Evolutionary conservation across 495 filamentous ascomycete genomes (phyloP).

Genomic region (Glutinoglossum americanum): DNA sequence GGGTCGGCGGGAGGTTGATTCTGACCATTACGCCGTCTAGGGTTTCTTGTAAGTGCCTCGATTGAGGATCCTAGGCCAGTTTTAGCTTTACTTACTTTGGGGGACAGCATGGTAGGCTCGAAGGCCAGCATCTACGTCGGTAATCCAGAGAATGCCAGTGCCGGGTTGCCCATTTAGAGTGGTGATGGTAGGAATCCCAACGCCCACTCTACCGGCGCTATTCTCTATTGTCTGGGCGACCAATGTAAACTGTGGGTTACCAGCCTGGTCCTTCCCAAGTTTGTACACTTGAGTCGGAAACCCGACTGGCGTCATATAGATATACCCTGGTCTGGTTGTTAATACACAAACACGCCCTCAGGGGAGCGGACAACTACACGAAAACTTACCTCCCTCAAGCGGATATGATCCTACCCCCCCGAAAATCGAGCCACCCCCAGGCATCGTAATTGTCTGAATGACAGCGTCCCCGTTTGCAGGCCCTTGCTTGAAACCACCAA

Average conservation of each 20-base stretch:
- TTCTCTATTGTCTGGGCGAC: constrained; percentile 16
- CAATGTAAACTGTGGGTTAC: constrained; percentile 18
- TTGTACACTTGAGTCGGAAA: constrained; percentile 17
- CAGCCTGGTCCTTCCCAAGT: constrained; percentile 15
- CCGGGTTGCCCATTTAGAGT: constrained; percentile 20
- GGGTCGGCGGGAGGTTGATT: constrained; percentile 19
- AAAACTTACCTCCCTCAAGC: constrained; percentile 17
- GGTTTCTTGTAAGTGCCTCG: background rate
- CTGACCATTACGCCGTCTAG: constrained; percentile 17
- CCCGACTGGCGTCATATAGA: constrained; percentile 23
- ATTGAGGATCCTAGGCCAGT: too few species aligned
- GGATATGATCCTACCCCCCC: constrained; percentile 25
- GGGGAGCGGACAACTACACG: background rate
- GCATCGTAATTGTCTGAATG: constrained; percentile 20
- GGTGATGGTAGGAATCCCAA: constrained; percentile 21
- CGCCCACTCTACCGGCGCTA: constrained; percentile 20
- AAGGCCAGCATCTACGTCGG: constrained; percentile 18
- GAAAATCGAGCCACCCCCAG: constrained; percentile 15
- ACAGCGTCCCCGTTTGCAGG: constrained; percentile 16
- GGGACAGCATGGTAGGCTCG: constrained; percentile 20
- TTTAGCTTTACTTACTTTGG: background rate
- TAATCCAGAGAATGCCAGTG: constrained; percentile 18
- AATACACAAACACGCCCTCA: background rate
- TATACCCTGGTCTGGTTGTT: constrained; percentile 13
- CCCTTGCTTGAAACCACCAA: constrained; percentile 15